Evolutionary conservation across 371 early-diverging fungal species (phyloP).

Genomic region (Parasitella parasitica): DNA sequence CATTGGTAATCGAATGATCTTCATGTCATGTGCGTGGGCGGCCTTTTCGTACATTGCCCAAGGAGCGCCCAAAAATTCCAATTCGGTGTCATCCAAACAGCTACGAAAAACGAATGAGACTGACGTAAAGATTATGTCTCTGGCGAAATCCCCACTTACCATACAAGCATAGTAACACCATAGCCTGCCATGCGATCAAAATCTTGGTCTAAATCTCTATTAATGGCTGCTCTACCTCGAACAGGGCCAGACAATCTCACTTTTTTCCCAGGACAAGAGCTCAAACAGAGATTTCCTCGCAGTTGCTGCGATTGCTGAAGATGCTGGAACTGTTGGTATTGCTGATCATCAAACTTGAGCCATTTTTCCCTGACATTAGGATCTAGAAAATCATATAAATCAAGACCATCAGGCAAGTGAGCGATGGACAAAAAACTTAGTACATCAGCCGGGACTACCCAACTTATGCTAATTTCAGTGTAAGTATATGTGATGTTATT

Average conservation of each 20-base stretch:
- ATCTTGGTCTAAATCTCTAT: slow-evolving; percentile 72
- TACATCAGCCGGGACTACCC: slow-evolving; percentile 54
- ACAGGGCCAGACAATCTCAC: slow-evolving; percentile 78
- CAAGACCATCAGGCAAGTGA: slow-evolving; percentile 34
- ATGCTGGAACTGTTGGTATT: neutral
- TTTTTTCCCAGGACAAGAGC: slow-evolving; percentile 84
- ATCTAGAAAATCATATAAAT: slow-evolving; percentile 45
- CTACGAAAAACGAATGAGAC: slow-evolving; percentile 35
- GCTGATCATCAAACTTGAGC: neutral
- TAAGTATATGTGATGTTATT: neutral
- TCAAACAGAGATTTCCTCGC: slow-evolving; percentile 68
- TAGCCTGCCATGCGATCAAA: slow-evolving; percentile 63
- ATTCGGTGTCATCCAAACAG: slow-evolving; percentile 71
- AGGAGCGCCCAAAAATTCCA: slow-evolving; percentile 70
- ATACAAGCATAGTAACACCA: slow-evolving; percentile 67
- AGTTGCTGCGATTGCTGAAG: neutral
- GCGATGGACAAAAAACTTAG: slow-evolving; percentile 30
- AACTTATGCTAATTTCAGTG: slow-evolving; percentile 43
- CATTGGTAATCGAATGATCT: slow-evolving; percentile 67
- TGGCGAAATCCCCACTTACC: slow-evolving; percentile 43
- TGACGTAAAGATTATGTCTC: no score
- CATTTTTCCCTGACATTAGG: slow-evolving; percentile 15
- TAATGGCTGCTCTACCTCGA: slow-evolving; percentile 72
- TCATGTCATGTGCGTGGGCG: slow-evolving; percentile 56
- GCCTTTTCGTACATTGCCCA: slow-evolving; percentile 62